These are phyloP conservation scores for Hortiboletus campestris DNA, from an alignment of 768 basidiomycete genomes.

Conservation along the genomic window DNA sequence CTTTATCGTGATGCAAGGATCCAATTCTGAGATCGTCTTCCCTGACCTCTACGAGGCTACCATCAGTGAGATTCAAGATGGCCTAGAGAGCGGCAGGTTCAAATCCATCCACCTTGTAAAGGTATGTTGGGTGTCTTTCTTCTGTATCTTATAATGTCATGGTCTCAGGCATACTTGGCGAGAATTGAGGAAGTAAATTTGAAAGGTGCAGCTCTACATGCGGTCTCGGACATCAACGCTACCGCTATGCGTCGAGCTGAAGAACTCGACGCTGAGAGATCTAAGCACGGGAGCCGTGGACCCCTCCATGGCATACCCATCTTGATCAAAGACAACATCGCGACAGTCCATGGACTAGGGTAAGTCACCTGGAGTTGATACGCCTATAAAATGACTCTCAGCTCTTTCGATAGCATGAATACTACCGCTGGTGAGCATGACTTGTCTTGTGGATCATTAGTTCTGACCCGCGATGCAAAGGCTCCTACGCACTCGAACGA, in stretches of 20 bases:
- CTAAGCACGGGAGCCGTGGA: constrained; percentile 46
- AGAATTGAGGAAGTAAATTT: constrained; percentile 70
- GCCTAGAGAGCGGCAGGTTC: constrained; percentile 49
- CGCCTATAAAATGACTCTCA: neutral
- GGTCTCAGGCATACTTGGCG: constrained; percentile 56
- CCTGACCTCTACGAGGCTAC: constrained; percentile 65
- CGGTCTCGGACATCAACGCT: constrained; percentile 57
- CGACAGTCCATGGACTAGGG: constrained; percentile 30
- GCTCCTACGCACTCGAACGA: constrained; percentile 41
- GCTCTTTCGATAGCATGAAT: constrained; percentile 42
- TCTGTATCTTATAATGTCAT: neutral
- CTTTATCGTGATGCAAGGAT: neutral
- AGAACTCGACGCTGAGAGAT: constrained; percentile 48
- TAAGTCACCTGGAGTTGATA: constrained; percentile 5
- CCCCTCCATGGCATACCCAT: constrained; percentile 58
- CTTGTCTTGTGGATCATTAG: neutral
- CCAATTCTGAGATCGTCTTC: neutral
- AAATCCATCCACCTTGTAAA: constrained; percentile 62
- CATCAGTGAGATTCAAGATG: constrained; percentile 51
- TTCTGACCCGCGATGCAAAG: constrained; percentile 13
- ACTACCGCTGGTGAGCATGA: constrained; percentile 45
- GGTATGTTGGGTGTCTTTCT: constrained; percentile 30
- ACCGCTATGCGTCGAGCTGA: constrained; percentile 53
- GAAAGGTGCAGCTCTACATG: constrained; percentile 53
- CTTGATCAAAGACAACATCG: constrained; percentile 50